Conservation (phyloP, 2,329 filamentous ascomycete species). For the Aspergillus sp. region DNA sequence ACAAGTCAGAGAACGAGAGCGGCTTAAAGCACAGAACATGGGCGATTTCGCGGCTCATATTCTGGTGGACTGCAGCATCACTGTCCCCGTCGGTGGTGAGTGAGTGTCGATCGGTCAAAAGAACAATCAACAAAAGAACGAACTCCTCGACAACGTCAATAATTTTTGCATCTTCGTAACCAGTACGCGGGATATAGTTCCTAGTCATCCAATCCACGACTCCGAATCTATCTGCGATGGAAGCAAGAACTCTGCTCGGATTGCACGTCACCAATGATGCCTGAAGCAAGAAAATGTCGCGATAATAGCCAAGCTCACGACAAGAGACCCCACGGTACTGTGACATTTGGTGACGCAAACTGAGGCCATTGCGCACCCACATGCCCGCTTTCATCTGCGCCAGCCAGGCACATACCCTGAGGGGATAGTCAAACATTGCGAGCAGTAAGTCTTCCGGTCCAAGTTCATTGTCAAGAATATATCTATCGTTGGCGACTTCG, state of each 20-base stretch:
- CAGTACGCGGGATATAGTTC: slow-evolving; percentile 70
- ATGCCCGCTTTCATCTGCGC: slow-evolving; percentile 98
- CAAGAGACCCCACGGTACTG: slow-evolving; percentile 89
- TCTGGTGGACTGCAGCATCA: slow-evolving; percentile 59
- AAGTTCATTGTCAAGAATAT: slow-evolving; percentile 61
- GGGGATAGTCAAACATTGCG: slow-evolving; percentile 85
- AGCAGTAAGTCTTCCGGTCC: slow-evolving; percentile 77
- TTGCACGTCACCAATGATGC: slow-evolving; percentile 85
- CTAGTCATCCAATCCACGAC: slow-evolving; percentile 86
- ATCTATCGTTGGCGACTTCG: slow-evolving; percentile 45
- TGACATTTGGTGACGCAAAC: slow-evolving; percentile 88
- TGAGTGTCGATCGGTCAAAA: slow-evolving; percentile 84
- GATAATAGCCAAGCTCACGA: slow-evolving; percentile 88
- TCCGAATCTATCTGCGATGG: slow-evolving; percentile 88
- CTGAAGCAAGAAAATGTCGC: slow-evolving; percentile 92
- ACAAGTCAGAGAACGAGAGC: slow-evolving; percentile 89
- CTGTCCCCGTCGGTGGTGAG: slow-evolving; percentile 50
- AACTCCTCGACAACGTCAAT: slow-evolving; percentile 95
- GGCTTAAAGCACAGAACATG: slow-evolving; percentile 97
- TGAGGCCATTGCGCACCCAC: slow-evolving; percentile 98
- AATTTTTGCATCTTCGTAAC: slow-evolving; percentile 83
- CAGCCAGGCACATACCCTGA: slow-evolving; percentile 92
- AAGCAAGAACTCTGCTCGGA: slow-evolving; percentile 78
- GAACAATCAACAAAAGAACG: slow-evolving; percentile 85
- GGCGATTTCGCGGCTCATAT: slow-evolving; percentile 83